phyloP scores from a whole-genome alignment of 2,329 filamentous ascomycete genomes.

The Helminthosporium solani region DNA sequence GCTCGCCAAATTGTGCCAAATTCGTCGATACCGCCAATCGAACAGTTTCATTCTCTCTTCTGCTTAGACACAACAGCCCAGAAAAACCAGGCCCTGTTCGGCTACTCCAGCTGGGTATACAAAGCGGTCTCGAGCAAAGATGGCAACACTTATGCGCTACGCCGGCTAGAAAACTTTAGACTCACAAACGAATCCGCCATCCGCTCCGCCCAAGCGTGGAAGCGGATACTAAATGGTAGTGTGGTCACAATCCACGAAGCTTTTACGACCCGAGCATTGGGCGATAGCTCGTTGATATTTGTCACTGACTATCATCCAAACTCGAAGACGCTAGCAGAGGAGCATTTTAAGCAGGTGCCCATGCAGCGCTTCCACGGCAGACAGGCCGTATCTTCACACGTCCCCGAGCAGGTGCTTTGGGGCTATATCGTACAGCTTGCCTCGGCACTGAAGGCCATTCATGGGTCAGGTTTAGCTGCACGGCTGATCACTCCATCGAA shows the following conservation, averaged over 20 bases:
- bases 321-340: slow-evolving; percentile 84
- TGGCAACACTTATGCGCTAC: slow-evolving; percentile 81
- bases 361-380: slow-evolving; percentile 43
- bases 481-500: slow-evolving; percentile 85
- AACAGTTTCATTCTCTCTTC: slow-evolving; percentile 90
- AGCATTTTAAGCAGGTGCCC: slow-evolving; percentile 60
- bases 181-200: slow-evolving; percentile 89
- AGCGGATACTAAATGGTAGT: slow-evolving; percentile 75
- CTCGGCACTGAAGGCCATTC: slow-evolving; percentile 83
- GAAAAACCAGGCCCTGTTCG: slow-evolving; percentile 77
- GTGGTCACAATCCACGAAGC: slow-evolving; percentile 87
- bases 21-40: slow-evolving; percentile 72
- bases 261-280: slow-evolving; percentile 90
- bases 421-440: slow-evolving; percentile 89
- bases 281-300: slow-evolving; percentile 91
- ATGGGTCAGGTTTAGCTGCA: slow-evolving; percentile 77
- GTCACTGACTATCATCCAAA: slow-evolving; percentile 92
- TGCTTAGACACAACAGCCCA: slow-evolving; percentile 80
- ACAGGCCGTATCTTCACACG: slow-evolving; percentile 39
- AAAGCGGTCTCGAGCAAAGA: slow-evolving; percentile 89
- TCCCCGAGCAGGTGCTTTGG: slow-evolving; percentile 77
- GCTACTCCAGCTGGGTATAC: slow-evolving; percentile 91
- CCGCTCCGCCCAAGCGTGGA: slow-evolving; percentile 83
- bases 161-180: slow-evolving; percentile 84
- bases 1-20: slow-evolving; percentile 81